Evolutionary conservation across 139 green algal species (phyloP), one percentile per base, ranked within the genome.

Genomic region (Micractinium sp.): DNA sequence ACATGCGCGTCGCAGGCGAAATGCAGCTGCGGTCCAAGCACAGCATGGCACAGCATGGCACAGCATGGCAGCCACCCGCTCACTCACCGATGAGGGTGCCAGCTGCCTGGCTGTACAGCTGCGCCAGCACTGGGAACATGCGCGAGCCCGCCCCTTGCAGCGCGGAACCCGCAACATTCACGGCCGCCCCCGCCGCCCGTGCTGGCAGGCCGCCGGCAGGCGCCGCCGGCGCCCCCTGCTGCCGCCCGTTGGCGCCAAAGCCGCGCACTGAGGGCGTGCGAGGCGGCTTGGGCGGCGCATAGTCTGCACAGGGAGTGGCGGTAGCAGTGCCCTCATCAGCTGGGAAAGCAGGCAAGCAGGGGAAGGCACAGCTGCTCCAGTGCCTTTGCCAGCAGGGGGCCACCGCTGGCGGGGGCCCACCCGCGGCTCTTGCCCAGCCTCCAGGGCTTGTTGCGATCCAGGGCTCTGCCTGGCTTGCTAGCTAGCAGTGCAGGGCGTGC

Each of bases 41-140:
- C n/a, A n/a, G n/a, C n/a, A n/a, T n/a, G n/a, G n/a, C n/a, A n/a
- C 47, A 56, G 47, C 47, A 56, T 56, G 47, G 63, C 63, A 12
- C 22, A 71, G 63, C 20, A 27, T 23, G 63, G 63, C 53, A 3
- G 2, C 16, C 31, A 35, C 22, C 31, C 36, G 0, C 1, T n/a
- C 2, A 19, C 83, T 47, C 67, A 87, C 83, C 83, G 1, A 87
- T 87, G 36, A 87, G 83, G 0, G 67, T 69, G 27, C 73, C 83
- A 3, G 83, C 83, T 9, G 83, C 83, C 4, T 53, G 83, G 83
- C 83, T 87, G 83, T 87, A 87, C 38, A 87, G 83, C 39, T 87
- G 83, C 0, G 38, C 83, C 33, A 87, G 67, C 1, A 53, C 27
- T 19, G 83, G 83, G 27, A 87, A 80, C 83, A 87, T 66, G 67